Evolutionary conservation across 129 eudicot genomes (phyloP), one percentile per base, ranked within the genome.

Genomic region (Centaurea solstitialis): DNA sequence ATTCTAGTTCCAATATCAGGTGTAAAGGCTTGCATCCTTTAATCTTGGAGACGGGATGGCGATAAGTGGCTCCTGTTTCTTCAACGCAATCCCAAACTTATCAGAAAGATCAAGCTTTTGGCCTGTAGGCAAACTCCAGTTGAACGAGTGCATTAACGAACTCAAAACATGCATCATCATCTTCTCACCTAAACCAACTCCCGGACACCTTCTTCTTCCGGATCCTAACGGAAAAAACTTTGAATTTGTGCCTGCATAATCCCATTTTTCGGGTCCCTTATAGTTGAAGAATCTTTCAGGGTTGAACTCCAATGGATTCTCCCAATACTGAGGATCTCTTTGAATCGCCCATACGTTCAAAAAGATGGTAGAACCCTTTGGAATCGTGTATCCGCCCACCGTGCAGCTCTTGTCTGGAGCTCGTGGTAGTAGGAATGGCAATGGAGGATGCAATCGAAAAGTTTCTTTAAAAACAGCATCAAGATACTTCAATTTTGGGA

Each of bases 91-190:
- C n/a, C 80, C 80, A 64, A 77, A 77, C 65, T 65, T 77, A 6
- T 81, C 88, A 9, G 75, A 45, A 18, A 83, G 72, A 57, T 88
- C 81, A 53, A 15, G 45, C 6, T 75, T 24, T n/a, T 53, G n/a
- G 7, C 82, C 87, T 10, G 67, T 8, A 0, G 82, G 83, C 41
- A 86, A 62, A 1, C 71, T 26, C 92, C 86, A 88, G 9, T 88
- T 73, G 4, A 88, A 85, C 0, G 87, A 88, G 62, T 83, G 92
- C 50, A 77, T 8, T 7, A 77, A 75, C 9, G 78, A 75, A 75
- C 47, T 69, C 45, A 75, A 57, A 53, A 53, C 57, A 28, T 75
- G 69, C 78, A 53, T 53, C 78, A 75, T 75, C 78, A 75, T 75
- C 69, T 75, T 75, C 69, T 75, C 78, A 17, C 81, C 81, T 33